phyloP scores from a whole-genome alignment of 768 basidiomycete genomes.

The Agrocybe chaxingu region DNA sequence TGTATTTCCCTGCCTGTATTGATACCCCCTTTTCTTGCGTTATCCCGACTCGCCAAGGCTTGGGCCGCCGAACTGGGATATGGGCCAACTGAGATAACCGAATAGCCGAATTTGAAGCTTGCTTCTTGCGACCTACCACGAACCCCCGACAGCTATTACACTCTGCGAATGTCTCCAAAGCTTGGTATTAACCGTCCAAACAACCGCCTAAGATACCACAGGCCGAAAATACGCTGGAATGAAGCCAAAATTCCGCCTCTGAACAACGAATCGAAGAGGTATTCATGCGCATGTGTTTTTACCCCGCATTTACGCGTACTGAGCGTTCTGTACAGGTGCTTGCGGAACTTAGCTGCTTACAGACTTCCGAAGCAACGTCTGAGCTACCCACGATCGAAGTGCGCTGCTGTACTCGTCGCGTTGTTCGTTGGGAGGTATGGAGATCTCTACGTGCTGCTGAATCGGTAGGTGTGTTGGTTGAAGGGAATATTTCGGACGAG shows the following conservation, averaged over 20 bases:
- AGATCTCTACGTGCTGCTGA: conserved; percentile 84
- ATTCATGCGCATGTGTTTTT: background rate
- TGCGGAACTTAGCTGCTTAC: conserved; percentile 53
- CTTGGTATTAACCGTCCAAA: no score
- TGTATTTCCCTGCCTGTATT: no score
- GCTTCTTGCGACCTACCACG: background rate
- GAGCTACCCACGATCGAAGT: conserved; percentile 51
- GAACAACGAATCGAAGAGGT: conserved; percentile 51
- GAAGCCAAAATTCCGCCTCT: conserved; percentile 44
- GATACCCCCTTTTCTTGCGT: background rate
- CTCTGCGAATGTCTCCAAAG: conserved; percentile 22
- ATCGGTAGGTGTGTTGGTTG: conserved; percentile 49
- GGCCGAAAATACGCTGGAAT: conserved; percentile 36
- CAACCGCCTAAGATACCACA: conserved; percentile 45
- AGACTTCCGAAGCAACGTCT: conserved; percentile 35
- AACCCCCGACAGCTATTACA: conserved; percentile 8
- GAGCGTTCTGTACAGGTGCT: conserved; percentile 38
- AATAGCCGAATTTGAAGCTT: background rate
- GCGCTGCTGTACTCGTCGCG: conserved; percentile 79
- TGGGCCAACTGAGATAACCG: background rate
- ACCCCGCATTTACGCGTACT: background rate
- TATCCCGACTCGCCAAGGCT: background rate
- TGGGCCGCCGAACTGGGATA: background rate
- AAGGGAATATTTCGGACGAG: background rate
- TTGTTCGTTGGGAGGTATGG: conserved; percentile 82